Conservation (phyloP, 805 yeast species). For the Brettanomyces custersianus region DNA sequence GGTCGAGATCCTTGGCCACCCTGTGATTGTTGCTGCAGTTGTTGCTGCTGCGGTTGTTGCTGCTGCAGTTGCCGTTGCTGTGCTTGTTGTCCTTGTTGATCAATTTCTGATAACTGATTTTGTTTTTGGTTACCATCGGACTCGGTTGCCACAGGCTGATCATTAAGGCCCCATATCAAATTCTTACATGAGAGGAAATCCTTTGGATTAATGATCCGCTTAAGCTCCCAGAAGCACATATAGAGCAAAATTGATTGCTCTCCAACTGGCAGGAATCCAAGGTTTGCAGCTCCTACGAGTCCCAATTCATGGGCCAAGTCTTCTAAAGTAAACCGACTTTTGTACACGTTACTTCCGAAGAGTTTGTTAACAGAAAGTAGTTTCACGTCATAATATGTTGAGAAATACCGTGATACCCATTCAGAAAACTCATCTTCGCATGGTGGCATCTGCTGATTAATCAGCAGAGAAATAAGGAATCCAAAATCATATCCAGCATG, state of each 20-base stretch:
- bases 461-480: slow-evolving; percentile 67
- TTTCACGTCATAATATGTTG: slow-evolving; percentile 78
- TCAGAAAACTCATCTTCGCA: slow-evolving; percentile 70
- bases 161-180: slow-evolving; percentile 24
- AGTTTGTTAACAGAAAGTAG: slow-evolving; percentile 26
- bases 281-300: slow-evolving; percentile 48
- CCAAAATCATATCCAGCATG: slow-evolving; percentile 96
- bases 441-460: slow-evolving; percentile 69
- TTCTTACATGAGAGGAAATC: slow-evolving; percentile 16
- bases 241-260: slow-evolving; percentile 56
- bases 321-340: slow-evolving; percentile 41
- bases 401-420: slow-evolving; percentile 68
- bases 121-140: background rate
- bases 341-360: slow-evolving; percentile 12
- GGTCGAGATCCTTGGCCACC: no score
- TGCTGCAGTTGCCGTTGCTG: slow-evolving; percentile 1
- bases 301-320: slow-evolving; percentile 63
- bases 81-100: slow-evolving; percentile 3
- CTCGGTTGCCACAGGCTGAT: slow-evolving; percentile 8
- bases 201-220: slow-evolving; percentile 16
- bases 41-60: slow-evolving; percentile 5
- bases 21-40: slow-evolving; percentile 1
- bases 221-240: slow-evolving; percentile 55
- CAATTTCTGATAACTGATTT: slow-evolving; percentile 1
- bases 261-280: slow-evolving; percentile 45